Evolutionary conservation across 176 grass and related monocot species (phyloP).

Genomic region (Zea mays): Zm-B73-REFERENCE-NAM-5.0 NC_050097.1:12619501-12620000

Average conservation of each 20-base stretch:
- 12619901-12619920: constrained; percentile 41
- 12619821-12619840: background rate
- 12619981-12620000: constrained; percentile 39
- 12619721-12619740: constrained; percentile 69
- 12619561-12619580: constrained; percentile 53
- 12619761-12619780: constrained; percentile 68
- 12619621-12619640: constrained; percentile 83
- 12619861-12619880: constrained; percentile 16
- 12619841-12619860: constrained; percentile 14
- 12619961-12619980: constrained; percentile 35
- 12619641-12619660: constrained; percentile 93
- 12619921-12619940: background rate
- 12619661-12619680: constrained; percentile 99
- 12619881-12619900: constrained; percentile 44
- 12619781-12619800: constrained; percentile 56
- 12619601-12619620: constrained; percentile 98
- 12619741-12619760: constrained; percentile 58
- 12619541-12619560: too few species aligned
- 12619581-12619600: constrained; percentile 86
- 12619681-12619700: constrained; percentile 90
- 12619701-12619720: constrained; percentile 83
- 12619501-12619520: constrained; percentile 14
- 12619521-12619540: background rate
- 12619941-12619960: background rate
- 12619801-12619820: constrained; percentile 26